Evolutionary conservation across 2,329 filamentous ascomycete species (phyloP).

Genomic region (Fusarium sublunatum): DNA sequence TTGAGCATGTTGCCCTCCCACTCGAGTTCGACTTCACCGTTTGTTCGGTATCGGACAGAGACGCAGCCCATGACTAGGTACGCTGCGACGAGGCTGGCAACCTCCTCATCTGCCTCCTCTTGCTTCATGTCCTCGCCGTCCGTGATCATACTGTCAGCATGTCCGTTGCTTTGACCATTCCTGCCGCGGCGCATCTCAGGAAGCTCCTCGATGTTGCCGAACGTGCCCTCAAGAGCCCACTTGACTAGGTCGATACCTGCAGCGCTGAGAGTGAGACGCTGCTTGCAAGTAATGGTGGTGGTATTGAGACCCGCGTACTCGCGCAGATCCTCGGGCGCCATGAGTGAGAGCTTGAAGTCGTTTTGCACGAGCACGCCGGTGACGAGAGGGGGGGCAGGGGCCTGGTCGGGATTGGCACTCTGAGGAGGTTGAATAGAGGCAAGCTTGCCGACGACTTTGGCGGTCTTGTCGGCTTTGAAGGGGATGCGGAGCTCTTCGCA

Average conservation of each 20-base stretch:
- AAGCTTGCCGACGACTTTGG: constrained; percentile 94
- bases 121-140: constrained; percentile 49
- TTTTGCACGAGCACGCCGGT: constrained; percentile 95
- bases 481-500: constrained; percentile 95
- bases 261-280: constrained; percentile 86
- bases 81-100: constrained; percentile 64
- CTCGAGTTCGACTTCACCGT: constrained; percentile 87
- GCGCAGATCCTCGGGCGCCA: constrained; percentile 94
- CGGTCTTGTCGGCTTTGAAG: constrained; percentile 94
- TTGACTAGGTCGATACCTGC: constrained; percentile 91
- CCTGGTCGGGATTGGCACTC: constrained; percentile 36
- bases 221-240: constrained; percentile 95
- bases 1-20: constrained; percentile 99
- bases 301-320: constrained; percentile 98
- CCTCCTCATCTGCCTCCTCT: constrained; percentile 74
- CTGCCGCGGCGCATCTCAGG: constrained; percentile 62
- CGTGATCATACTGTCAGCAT: constrained; percentile 52
- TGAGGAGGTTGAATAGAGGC: constrained; percentile 80
- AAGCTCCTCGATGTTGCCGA: constrained; percentile 83
- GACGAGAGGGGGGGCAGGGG: constrained; percentile 67
- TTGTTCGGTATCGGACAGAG: constrained; percentile 78
- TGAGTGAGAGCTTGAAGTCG: constrained; percentile 95
- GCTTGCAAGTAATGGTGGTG: constrained; percentile 91
- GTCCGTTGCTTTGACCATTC: constrained; percentile 49
- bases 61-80: constrained; percentile 91